Conservation (phyloP, 306 rosid genomes). For the Malus sylvestris region DNA sequence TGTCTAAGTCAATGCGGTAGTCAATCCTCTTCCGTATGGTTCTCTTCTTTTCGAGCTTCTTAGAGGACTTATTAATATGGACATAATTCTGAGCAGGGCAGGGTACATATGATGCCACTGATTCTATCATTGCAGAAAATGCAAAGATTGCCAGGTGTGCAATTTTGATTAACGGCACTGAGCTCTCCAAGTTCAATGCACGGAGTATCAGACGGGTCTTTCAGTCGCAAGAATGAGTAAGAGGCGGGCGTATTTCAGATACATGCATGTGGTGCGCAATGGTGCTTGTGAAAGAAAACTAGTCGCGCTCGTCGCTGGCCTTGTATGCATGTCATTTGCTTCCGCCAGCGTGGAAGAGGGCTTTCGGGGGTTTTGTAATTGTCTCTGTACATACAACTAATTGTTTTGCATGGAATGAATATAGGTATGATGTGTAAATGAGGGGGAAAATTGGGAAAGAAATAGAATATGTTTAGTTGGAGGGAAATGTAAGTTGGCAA, state of each 20-base stretch:
- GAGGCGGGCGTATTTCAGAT: not conserved
- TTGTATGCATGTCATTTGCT: not conserved
- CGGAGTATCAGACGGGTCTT: not conserved
- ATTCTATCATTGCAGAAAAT: not conserved
- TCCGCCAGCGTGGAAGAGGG: conserved; percentile 26
- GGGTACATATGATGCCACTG: not conserved
- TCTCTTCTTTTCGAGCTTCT: not conserved
- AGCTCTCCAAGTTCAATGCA: not conserved
- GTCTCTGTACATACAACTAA: conserved; percentile 44
- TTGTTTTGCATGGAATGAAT: conserved; percentile 35
- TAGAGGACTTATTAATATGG: not conserved
- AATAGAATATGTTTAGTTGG: conserved; percentile 32
- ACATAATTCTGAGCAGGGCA: not conserved
- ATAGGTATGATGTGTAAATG: conserved; percentile 55
- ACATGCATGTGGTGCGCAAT: not conserved
- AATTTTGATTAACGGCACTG: not conserved
- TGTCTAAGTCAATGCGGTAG: not conserved
- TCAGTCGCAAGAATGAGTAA: not conserved
- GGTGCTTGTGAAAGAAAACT: not conserved
- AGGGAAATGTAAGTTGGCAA: conserved; percentile 27
- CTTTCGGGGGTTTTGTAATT: conserved; percentile 30
- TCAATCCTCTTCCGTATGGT: not conserved
- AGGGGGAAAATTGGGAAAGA: conserved; percentile 31
- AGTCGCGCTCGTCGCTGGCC: not conserved
- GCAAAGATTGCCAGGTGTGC: not conserved